Conservation (phyloP, 495 filamentous ascomycete species). For the Xylaria flabelliformis region DNA sequence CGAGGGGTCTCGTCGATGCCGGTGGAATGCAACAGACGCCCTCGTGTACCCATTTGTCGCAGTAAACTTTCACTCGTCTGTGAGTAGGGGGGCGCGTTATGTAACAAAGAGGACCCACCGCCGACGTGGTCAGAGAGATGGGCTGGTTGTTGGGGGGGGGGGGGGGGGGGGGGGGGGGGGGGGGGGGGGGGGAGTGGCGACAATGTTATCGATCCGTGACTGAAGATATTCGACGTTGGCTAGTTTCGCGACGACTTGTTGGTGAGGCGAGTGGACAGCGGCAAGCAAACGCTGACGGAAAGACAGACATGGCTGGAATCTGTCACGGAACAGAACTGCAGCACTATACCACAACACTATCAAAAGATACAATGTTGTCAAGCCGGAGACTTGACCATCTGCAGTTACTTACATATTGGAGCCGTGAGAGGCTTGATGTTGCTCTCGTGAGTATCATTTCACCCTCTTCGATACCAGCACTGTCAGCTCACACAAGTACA, state of each 20-base stretch:
- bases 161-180: too few relatives aligned
- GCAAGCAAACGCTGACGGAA: neutral
- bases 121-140: constrained; percentile 12
- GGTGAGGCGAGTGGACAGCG: neutral
- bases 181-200: constrained; percentile 37
- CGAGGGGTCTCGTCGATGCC: too few relatives aligned
- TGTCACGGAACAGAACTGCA: too few relatives aligned
- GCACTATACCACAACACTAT: too few relatives aligned
- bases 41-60: constrained; percentile 84
- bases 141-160: constrained; percentile 30
- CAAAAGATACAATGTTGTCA: too few relatives aligned
- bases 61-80: constrained; percentile 69
- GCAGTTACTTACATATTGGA: too few relatives aligned
- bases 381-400: too few relatives aligned
- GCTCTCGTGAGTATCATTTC: too few relatives aligned
- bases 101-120: constrained; percentile 5
- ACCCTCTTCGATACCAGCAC: too few relatives aligned
- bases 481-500: too few relatives aligned
- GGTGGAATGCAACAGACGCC: too few relatives aligned
- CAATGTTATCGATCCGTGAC: constrained; percentile 44
- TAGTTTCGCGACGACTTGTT: neutral
- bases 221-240: constrained; percentile 21
- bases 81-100: constrained; percentile 2
- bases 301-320: neutral
- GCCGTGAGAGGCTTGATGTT: too few relatives aligned